Evolutionary conservation across 2,329 filamentous ascomycete genomes (phyloP).

Genomic region (Esteya vermicola): DNA sequence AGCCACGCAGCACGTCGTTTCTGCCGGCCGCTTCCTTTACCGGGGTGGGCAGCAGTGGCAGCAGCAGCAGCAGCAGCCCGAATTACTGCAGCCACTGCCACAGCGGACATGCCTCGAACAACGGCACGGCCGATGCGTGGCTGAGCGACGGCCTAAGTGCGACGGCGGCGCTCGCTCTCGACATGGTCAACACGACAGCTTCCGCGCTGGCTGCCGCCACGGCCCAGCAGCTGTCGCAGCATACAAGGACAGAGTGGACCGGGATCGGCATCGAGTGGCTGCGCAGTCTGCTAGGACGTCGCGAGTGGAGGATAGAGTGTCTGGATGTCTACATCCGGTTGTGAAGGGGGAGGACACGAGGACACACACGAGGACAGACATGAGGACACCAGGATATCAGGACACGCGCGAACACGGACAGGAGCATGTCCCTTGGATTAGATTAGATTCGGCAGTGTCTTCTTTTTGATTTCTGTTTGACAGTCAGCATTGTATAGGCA

Average conservation of each 20-base stretch:
- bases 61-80: too few species aligned
- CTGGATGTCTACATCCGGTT: constrained; percentile 76
- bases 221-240: constrained; percentile 45
- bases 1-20: constrained; percentile 44
- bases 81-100: too few species aligned
- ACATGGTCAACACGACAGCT: constrained; percentile 55
- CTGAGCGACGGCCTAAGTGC: constrained; percentile 27
- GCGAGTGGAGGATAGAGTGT: constrained; percentile 85
- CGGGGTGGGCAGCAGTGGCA: background rate
- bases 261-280: constrained; percentile 77
- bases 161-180: constrained; percentile 25
- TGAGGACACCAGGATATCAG: too few species aligned
- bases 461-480: too few species aligned
- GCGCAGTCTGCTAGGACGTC: constrained; percentile 62
- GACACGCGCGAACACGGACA: too few species aligned
- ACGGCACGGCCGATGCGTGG: background rate
- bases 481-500: too few species aligned
- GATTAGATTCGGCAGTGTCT: too few species aligned
- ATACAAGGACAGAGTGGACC: constrained; percentile 50
- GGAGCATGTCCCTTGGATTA: too few species aligned
- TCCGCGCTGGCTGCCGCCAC: constrained; percentile 52
- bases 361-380: too few species aligned
- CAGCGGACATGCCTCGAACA: background rate
- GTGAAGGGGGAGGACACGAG: constrained; percentile 21
- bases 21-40: background rate